These are phyloP conservation scores for Leucogyrophana mollusca DNA, from an alignment of 768 basidiomycete genomes.

Conservation along the genomic window DNA sequence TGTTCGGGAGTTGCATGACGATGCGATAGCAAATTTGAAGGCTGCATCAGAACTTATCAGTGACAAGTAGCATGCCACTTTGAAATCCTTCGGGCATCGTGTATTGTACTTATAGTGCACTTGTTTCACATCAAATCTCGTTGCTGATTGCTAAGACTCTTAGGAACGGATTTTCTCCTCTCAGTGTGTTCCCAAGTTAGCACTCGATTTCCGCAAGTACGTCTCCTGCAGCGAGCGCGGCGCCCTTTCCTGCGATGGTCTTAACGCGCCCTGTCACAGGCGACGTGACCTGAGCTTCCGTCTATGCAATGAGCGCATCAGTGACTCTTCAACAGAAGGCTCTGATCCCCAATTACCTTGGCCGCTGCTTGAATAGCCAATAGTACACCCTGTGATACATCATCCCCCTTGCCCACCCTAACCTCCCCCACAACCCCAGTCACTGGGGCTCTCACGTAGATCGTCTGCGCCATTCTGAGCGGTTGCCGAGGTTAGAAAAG, in stretches of 20 bases:
- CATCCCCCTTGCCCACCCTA: conserved; percentile 3
- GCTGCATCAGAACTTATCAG: conserved; percentile 22
- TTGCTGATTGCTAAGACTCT: too few species aligned
- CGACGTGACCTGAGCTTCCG: conserved; percentile 8
- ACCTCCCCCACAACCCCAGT: conserved; percentile 7
- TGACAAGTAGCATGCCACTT: conserved; percentile 9
- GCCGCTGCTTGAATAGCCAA: conserved; percentile 7
- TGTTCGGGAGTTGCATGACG: conserved; percentile 50
- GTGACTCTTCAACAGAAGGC: not conserved
- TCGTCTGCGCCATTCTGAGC: too few species aligned
- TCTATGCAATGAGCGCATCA: conserved; percentile 1
- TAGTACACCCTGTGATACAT: conserved; percentile 7
- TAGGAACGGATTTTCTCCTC: too few species aligned
- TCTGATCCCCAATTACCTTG: conserved; percentile 5
- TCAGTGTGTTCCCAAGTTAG: too few species aligned
- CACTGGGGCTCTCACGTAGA: conserved; percentile 5
- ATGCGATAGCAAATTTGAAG: conserved; percentile 38
- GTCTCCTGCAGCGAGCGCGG: conserved; percentile 6
- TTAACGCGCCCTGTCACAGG: conserved; percentile 8
- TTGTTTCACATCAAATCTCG: too few species aligned
- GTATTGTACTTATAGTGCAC: too few species aligned
- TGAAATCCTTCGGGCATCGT: too few species aligned
- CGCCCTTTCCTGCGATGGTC: conserved; percentile 7
- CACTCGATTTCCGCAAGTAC: conserved; percentile 8
- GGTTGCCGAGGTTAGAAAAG: too few species aligned